These are phyloP conservation scores for Fusarium oxysporum DNA, from an alignment of 2,329 filamentous ascomycete species.

Conservation along the genomic window DNA sequence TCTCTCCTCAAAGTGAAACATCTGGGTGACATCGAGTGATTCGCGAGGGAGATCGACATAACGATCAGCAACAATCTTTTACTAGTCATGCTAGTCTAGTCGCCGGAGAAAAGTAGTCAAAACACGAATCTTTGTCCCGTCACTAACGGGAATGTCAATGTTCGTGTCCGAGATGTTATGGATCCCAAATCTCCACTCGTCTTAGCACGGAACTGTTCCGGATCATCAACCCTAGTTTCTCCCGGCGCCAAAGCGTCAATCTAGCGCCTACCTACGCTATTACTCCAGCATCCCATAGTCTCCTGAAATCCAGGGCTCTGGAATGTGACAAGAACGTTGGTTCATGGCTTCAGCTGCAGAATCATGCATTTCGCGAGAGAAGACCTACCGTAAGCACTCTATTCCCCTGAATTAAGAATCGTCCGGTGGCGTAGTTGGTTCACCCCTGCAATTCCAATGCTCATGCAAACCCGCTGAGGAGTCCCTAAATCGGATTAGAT, in stretches of 20 bases:
- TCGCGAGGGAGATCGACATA: constrained; percentile 1
- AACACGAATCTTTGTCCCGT: neutral
- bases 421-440: constrained; percentile 8
- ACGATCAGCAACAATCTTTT: neutral
- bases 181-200: neutral
- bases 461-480: neutral
- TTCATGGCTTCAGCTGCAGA: neutral
- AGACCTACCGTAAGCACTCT: neutral
- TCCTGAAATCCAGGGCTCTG: neutral
- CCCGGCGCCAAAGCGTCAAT: neutral
- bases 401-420: neutral
- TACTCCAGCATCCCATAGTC: neutral
- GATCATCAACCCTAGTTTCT: constrained; percentile 3
- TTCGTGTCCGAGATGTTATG: neutral
- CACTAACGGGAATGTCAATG: constrained; percentile 2
- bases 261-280: neutral
- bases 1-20: neutral
- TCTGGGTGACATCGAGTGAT: neutral
- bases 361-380: neutral
- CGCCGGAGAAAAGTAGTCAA: neutral
- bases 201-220: constrained; percentile 12
- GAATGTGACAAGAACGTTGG: neutral
- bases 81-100: neutral
- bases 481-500: constrained; percentile 34
- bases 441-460: neutral